Base-by-base conservation (phyloP, 1,284 basidiomycete genomes). In the Ustilago xerochloae region DNA sequence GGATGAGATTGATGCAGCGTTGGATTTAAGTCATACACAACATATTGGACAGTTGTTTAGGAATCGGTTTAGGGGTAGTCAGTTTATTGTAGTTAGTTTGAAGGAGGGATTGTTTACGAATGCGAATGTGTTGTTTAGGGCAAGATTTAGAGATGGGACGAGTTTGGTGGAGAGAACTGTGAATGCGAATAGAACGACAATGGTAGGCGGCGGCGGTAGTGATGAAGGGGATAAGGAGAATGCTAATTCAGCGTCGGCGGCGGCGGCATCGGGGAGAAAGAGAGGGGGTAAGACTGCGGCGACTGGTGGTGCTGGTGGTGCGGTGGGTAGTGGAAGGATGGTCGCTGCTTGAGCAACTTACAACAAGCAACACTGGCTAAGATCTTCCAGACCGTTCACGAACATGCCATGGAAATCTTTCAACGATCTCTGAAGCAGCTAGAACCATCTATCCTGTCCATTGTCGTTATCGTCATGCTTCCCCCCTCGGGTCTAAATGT, bases 11-110 rank as follows among this genome's bases (percentile, higher is more conserved):
- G 94, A 98, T 85, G 94, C 95, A 0, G 95, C 95, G 6, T 89
- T 97, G 45, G 96, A 99, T 86, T 87, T 98, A 22, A 94, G 93
- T 48, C 95, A 98, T 82, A 98, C 96, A 8, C 75, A 97, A 81
- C 93, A 98, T 85, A 97, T 99, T 69, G 96, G 96, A 24, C 93
- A 95, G 79, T 89, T 98, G 16, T 97, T 98, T 89, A 89, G 92
- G 49, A 96, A 91, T 47, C 90, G 97, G n/a, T 99, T 99, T 89
- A 93, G 93, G 85, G 96, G 96, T 47, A 92, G 91, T 18, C 96
- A 98, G 84, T 98, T 99, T 86, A 97, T 98, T 81, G 97, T 99
- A 50, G 96, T 99, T 56, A 94, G 92, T 38, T 88, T 99, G 65
- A 99, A 99, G 86, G 97, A 99, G 82, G 96, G 96, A 4, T 65